A percentile compares a stretch with the other conserved stretches of the same genome.
Evolutionary conservation across 345 rosid species (phyloP).

Genomic region (Cardamine resedifolia): DNA sequence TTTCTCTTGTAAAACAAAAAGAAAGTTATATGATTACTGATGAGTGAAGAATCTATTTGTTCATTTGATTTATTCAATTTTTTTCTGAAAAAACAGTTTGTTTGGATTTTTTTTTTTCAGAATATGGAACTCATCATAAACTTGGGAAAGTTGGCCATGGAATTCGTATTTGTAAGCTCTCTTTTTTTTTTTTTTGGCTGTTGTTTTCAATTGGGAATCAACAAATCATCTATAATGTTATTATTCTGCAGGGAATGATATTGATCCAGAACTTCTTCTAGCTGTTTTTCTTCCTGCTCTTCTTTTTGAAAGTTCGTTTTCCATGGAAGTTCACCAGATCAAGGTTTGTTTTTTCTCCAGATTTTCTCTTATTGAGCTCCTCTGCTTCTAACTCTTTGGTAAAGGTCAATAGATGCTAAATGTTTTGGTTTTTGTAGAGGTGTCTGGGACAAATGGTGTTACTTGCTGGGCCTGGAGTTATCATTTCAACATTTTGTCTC

Average conservation of each 20-base stretch:
- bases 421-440: slow-evolving; percentile 45
- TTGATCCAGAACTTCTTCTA: slow-evolving; percentile 81
- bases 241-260: slow-evolving; percentile 65
- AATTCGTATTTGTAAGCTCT: slow-evolving; percentile 85
- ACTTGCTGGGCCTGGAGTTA: slow-evolving; percentile 96
- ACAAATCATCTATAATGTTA: neutral
- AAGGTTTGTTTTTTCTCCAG: slow-evolving; percentile 50
- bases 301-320: slow-evolving; percentile 92
- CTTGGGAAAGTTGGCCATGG: slow-evolving; percentile 85
- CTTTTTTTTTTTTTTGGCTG: neutral
- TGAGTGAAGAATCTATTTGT: no score
- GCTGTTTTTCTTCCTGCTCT: slow-evolving; percentile 98
- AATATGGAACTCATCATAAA: slow-evolving; percentile 69
- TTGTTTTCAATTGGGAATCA: neutral
- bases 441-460: slow-evolving; percentile 85
- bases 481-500: slow-evolving; percentile 78
- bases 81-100: neutral
- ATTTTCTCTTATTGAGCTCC: neutral
- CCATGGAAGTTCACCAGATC: slow-evolving; percentile 94
- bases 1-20: no score
- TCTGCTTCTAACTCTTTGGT: no score
- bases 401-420: neutral
- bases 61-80: neutral
- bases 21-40: no score
- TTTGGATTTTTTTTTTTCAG: slow-evolving; percentile 44